Evolutionary conservation across 164 flowering plant species (phyloP).

Genomic region (Santalum album): DNA sequence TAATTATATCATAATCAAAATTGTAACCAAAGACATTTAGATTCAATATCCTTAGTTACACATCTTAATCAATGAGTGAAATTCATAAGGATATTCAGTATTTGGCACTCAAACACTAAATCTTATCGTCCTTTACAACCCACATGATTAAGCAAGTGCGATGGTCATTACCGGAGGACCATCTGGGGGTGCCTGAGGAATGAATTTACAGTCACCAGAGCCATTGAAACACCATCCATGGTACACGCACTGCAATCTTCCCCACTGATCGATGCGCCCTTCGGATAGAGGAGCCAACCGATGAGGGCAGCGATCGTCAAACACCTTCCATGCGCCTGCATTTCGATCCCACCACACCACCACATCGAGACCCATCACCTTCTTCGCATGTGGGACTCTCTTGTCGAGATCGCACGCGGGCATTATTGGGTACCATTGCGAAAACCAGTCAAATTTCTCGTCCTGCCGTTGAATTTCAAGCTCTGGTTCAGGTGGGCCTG

Average conservation of each 20-base stretch:
- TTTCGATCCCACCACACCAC: constrained; percentile 1
- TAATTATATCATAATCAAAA: too few relatives aligned
- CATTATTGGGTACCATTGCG: neutral
- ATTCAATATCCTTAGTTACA: too few relatives aligned
- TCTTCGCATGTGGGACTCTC: neutral
- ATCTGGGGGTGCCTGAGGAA: neutral
- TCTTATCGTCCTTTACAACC: too few relatives aligned
- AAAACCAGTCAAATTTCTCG: neutral
- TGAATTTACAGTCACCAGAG: neutral
- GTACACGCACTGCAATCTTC: neutral
- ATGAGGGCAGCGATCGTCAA: neutral
- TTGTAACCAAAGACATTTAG: too few relatives aligned
- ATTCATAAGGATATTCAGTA: too few relatives aligned
- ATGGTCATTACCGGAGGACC: neutral
- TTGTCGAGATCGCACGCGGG: neutral
- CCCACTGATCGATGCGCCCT: neutral
- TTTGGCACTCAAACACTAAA: too few relatives aligned
- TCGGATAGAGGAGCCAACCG: neutral
- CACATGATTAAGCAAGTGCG: too few relatives aligned
- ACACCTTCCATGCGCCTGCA: neutral
- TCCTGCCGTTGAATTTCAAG: neutral
- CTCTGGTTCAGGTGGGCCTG: neutral
- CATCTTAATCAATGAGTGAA: too few relatives aligned
- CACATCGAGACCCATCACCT: neutral
- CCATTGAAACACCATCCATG: neutral